Conservation (phyloP, 2,329 filamentous ascomycete genomes). For the Botrytis porri region DNA sequence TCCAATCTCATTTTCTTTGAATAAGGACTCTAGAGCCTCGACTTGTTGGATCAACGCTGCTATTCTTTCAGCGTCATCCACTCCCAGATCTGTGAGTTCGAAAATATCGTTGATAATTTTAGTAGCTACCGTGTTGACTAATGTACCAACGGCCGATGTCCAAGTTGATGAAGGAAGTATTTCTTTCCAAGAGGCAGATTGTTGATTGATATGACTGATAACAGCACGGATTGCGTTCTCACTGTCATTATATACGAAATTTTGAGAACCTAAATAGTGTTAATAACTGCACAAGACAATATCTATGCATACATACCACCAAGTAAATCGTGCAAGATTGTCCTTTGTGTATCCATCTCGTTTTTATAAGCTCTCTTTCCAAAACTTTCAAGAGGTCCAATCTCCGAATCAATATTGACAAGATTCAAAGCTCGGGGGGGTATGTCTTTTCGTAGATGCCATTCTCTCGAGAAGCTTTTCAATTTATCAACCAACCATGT, state of each 20-base stretch:
- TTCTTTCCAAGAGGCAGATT: slow-evolving; percentile 55
- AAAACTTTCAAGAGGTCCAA: slow-evolving; percentile 57
- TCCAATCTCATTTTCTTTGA: slow-evolving; percentile 53
- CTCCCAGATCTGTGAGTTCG: slow-evolving; percentile 58
- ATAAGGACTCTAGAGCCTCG: slow-evolving; percentile 59
- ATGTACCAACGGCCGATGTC: slow-evolving; percentile 59
- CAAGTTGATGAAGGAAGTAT: slow-evolving; percentile 60
- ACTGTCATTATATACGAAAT: slow-evolving; percentile 55
- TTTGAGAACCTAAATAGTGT: slow-evolving; percentile 48
- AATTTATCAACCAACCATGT: slow-evolving; percentile 60
- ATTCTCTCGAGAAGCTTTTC: slow-evolving; percentile 47
- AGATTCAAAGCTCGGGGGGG: slow-evolving; percentile 50
- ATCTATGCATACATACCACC: slow-evolving; percentile 43
- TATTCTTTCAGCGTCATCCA: slow-evolving; percentile 62
- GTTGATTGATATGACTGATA: slow-evolving; percentile 50
- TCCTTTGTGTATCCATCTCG: slow-evolving; percentile 60
- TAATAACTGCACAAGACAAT: background rate
- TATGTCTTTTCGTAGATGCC: slow-evolving; percentile 54
- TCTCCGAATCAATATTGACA: slow-evolving; percentile 58
- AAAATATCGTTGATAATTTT: slow-evolving; percentile 62
- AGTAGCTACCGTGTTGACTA: slow-evolving; percentile 56
- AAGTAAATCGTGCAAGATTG: slow-evolving; percentile 58
- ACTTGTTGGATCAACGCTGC: slow-evolving; percentile 56
- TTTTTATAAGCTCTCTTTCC: slow-evolving; percentile 60
- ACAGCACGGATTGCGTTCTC: slow-evolving; percentile 53